Base-by-base conservation (phyloP, 2,329 filamentous ascomycete species). In the Pyrenophora graminea region DNA sequence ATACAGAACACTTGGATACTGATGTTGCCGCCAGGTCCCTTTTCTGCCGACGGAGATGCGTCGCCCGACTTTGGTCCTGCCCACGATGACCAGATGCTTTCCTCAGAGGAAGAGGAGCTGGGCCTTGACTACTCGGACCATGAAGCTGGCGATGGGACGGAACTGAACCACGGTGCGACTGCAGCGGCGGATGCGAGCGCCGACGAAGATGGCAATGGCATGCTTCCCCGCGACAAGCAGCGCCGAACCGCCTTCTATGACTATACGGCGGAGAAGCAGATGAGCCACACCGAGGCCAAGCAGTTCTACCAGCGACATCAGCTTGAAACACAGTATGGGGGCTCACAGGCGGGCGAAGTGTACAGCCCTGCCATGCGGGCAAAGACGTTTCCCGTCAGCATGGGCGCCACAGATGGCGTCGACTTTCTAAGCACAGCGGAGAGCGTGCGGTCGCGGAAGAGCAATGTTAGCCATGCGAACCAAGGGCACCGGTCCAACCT, bases 251-350 rank as follows among this genome's bases (percentile, higher is more conserved):
- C 92, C 17, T 95, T 91, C 70, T 97, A 96, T 76, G 92, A 97
- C 74, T 91, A 93, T 67, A 88, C 93, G 45, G 89, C 90, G 45
- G 94, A 99, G 75, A 95, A 94, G 66, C 90, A 93, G 68, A 89
- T 96, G 85, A 95, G 88, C 67, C 91, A 96, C 73, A 87, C 90
- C 21, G 94, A 99, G 71, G 90, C 93, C 53, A 97, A 96, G 74
- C 82, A 97, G 56, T 96, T 97, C 77, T 99, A 96, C 73, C 93
- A 97, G 76, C 83, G 90, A 60, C 91, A 90, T 74, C 89, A 91
- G 73, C 79, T 86, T 51, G 88, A 87, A 56, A 79, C 76, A 34
- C 67, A 78, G 56, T 67, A 68, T 67, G 75, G 63, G 54, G 74
- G 67, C 68, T 71, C 69, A 17, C 74, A 74, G 52, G 71, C 73